Base-by-base conservation (phyloP, 1,139 yeast genomes). In the Pichia sp. region DNA sequence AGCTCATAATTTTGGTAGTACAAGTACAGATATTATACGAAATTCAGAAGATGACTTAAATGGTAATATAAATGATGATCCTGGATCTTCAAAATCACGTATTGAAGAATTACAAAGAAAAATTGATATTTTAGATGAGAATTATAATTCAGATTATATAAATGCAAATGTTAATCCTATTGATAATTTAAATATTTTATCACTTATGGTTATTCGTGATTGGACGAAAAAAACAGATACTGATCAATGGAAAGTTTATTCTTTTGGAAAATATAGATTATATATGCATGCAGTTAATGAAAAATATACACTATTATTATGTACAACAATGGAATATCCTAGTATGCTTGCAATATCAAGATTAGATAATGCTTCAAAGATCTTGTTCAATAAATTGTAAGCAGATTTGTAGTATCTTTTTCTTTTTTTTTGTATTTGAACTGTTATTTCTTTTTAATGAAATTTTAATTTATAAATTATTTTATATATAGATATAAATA, bases 341-440 rank as follows among this genome's bases (percentile, higher is more conserved):
- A 69, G 73, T 54, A 68, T 71, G 3, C 56, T 73, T 28, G 80
- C 79, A 30, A 69, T 76, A 50, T 64, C 69, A 51, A 72, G 71
- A 55, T 53, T 74, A 41, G 76, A 73, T 44, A 68, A 65, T 48
- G 59, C 75, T 39, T 55, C 61, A 36, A 34, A n/a, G 7, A 52
- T 43, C 6, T 38, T 61, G 2, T 36, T 43, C 1, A 35, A 31
- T n/a, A 49, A 40, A 35, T 39, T 50, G 27, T 47, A 43, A 28
- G 26, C 18, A 18, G 18, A 18, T 18, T 18, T 18, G 18, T 18
- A 18, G 18, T 18, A 18, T 18, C 18, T 18, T 18, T 18, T 18
- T 18, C 18, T 18, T 18, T 18, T 18, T 18, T 18, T 18, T 18
- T 18, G 18, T 18, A 18, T 18, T 18, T 18, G 18, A 18, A 18